Evolutionary conservation across 352 stramenopile genomes (phyloP), one percentile per base, ranked within the genome.

Genomic region (Pythium aphanidermatum): DNA sequence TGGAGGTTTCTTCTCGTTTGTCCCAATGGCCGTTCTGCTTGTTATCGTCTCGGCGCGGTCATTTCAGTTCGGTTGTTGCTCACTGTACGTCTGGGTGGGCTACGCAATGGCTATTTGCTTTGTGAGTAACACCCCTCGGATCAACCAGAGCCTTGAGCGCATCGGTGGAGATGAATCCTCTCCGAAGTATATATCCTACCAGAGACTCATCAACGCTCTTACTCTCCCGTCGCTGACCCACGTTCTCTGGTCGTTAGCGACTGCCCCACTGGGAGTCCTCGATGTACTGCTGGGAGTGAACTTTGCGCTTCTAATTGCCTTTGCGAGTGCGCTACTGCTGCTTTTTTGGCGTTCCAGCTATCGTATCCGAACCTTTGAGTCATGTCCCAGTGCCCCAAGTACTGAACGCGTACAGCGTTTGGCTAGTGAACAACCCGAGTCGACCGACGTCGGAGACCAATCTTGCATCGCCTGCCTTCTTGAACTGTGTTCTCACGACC

Each of bases 271-370:
- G 9, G 40, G 35, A 10, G 32, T 59, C 33, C 38, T 64, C 6
- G 40, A 57, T 12, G 27, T 58, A n/a, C 14, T 74, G 58, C 34
- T 58, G 28, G 31, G 16, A 2, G 36, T 60, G 40, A 82, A 82
- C 50, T 68, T 60, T 16, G 40, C 33, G 4, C 31, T 60, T 10
- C 58, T 76, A 13, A 20, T 60, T 8, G 30, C 49, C 5, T 36
- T 76, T 5, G 49, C 55, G 14, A 24, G 14, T 3, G 36, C 52
- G 0, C 27, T 60, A 34, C 41, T 74, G 11, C 21, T 67, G 3
- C 34, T 70, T 11, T 83, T 69, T 42, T 83, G 70, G 68, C 44
- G 65, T 41, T 56, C 68, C 1, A 63, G 65, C 31, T 74, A 73
- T 23, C 43, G 48, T 5, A 29, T 80, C 7, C 13, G 27, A 21